Base-by-base conservation (phyloP, 2,329 filamentous ascomycete genomes). In the Diaporthe humulicola region DNA sequence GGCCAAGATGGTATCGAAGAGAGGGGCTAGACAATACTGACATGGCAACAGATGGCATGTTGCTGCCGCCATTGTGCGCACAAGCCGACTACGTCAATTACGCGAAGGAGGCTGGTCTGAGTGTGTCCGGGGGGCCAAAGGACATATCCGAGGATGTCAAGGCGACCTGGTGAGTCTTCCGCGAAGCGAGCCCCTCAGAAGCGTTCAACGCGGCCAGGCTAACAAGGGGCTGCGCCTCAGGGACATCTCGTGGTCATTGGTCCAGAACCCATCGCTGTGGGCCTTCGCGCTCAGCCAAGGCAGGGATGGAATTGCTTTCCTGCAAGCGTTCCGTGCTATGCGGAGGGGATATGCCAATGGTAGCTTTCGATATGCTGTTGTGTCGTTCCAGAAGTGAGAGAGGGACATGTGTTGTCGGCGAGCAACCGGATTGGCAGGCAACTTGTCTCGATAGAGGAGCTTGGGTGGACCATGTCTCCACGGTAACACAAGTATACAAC, bases 311-410 rank as follows among this genome's bases (percentile, higher is more conserved):
- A 86, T 92, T 56, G 89, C 90, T 5, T 92, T 91, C 77, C 81
- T 92, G 74, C 89, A 91, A 79, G 88, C 90, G 1, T 92, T 92
- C 82, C 85, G 89, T 22, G 89, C 90, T 9, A 91, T 91, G 90
- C 84, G 89, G 76, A 84, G 90, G 74, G 90, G 90, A 0, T 91
- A 91, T 78, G 87, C 87, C 0, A 90, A 91, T 74, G 89, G 88
- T 8, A 88, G 85, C 12, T 91, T 92, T 79, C 83, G 87, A 50
- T 92, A 91, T 78, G 88, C 88, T 25, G 88, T 91, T 15, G 89
- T 91, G 85, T 86, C 85, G 19, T 91, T 91, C 78, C 81, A 86
- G 77, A 91, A 90, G 77, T 80, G 48, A 76, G 5, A 28, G 28
- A 19, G 10, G 42, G n/a, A 25, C 22, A 71, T 30, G 28, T 25